These are phyloP conservation scores for Chloranthus sessilifolius DNA, from an alignment of 164 flowering plant genomes.

Conservation along the genomic window DNA sequence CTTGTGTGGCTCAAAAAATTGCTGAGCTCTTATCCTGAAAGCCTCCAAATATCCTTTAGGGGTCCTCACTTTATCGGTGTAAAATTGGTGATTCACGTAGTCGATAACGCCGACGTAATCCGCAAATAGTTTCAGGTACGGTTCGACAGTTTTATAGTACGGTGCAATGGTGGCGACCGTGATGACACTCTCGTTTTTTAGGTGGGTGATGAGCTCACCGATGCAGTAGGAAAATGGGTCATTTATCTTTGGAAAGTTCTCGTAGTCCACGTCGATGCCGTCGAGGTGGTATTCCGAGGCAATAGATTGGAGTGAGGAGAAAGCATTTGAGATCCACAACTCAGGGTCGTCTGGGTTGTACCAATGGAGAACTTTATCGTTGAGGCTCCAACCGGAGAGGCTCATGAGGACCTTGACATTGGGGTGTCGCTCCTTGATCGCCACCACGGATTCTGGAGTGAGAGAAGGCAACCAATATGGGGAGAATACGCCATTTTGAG, in stretches of 20 bases:
- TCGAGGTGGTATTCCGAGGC: conserved; percentile 43
- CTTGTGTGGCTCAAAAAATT: conserved; percentile 29
- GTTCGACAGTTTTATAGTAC: conserved; percentile 26
- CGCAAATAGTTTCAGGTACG: conserved; percentile 37
- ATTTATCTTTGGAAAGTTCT: conserved; percentile 35
- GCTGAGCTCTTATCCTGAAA: conserved; percentile 26
- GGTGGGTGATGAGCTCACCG: conserved; percentile 45
- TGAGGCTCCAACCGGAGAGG: conserved; percentile 67
- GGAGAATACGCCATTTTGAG: conserved; percentile 54
- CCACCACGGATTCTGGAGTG: conserved; percentile 37
- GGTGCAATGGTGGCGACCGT: conserved; percentile 64
- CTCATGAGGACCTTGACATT: conserved; percentile 65
- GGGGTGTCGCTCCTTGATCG: conserved; percentile 33
- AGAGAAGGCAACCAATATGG: conserved; percentile 50
- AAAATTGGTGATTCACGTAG: conserved; percentile 58
- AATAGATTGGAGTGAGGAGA: conserved; percentile 37
- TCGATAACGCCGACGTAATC: conserved; percentile 44
- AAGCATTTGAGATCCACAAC: conserved; percentile 52
- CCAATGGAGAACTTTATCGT: conserved; percentile 35
- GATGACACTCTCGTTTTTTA: conserved; percentile 51
- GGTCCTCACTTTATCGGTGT: conserved; percentile 43
- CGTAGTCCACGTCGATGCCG: conserved; percentile 64
- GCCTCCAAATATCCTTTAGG: conserved; percentile 34
- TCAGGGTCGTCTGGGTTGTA: conserved; percentile 30
- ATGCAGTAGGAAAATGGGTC: conserved; percentile 51